Conservation (phyloP, 1,284 basidiomycete species). For the Ceratobasidium sp. region DNA sequence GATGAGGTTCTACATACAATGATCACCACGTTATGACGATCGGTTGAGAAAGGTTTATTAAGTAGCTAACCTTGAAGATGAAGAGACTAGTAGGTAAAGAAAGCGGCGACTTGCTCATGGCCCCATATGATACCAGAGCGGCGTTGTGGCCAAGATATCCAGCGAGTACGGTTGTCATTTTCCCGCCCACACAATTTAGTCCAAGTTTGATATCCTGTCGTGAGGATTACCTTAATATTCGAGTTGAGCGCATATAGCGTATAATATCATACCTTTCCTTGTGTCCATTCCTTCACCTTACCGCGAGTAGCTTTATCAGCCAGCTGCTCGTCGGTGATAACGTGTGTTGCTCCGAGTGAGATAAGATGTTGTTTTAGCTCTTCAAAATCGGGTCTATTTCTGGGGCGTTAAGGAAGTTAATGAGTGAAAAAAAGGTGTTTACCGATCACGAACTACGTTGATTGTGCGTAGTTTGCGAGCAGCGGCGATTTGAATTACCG, state of each 20-base stretch:
- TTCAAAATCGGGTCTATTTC: conserved; percentile 66
- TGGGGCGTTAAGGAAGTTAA: not conserved
- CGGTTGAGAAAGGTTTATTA: not conserved
- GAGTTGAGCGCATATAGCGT: conserved; percentile 17
- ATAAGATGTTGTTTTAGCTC: conserved; percentile 66
- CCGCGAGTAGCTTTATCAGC: conserved; percentile 66
- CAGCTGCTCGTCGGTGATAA: conserved; percentile 80
- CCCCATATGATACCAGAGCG: conserved; percentile 86
- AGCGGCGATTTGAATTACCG: conserved; percentile 84
- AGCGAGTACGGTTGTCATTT: conserved; percentile 75
- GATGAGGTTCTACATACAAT: conserved; percentile 66
- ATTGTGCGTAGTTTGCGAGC: conserved; percentile 75
- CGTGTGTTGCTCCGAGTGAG: conserved; percentile 76
- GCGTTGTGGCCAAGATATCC: conserved; percentile 72
- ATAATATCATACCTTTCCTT: conserved; percentile 63
- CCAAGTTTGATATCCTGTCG: conserved; percentile 69
- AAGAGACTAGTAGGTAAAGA: conserved; percentile 81
- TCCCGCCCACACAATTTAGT: conserved; percentile 84
- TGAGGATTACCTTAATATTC: not conserved
- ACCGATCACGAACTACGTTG: conserved; percentile 83
- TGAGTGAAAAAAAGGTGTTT: conserved; percentile 46
- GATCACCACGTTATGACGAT: not conserved
- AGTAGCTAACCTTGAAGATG: conserved; percentile 73
- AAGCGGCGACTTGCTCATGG: conserved; percentile 86
- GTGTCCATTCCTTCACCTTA: conserved; percentile 70